Conservation (phyloP, 2,329 filamentous ascomycete genomes). For the Cladophialophora psammophila region DNA sequence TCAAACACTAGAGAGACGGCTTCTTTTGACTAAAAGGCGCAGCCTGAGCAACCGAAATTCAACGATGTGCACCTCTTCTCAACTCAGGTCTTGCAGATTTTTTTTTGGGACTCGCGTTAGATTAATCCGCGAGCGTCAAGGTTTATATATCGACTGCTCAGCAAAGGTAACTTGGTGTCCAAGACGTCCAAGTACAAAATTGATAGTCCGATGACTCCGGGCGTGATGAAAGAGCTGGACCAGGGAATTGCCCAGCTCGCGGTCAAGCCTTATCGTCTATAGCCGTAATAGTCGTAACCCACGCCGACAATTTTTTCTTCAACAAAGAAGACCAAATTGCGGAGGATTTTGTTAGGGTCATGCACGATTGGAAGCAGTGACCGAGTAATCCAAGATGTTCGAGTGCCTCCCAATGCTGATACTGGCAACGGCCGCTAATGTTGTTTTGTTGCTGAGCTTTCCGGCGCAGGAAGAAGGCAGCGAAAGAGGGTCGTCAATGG, state of each 20-base stretch:
- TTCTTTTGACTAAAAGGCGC: neutral
- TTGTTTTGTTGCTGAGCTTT: constrained; percentile 13
- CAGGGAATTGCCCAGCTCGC: neutral
- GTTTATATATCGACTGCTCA: neutral
- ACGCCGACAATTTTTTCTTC: constrained; percentile 29
- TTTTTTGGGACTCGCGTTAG: neutral
- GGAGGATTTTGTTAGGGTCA: constrained; percentile 8
- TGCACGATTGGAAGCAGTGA: constrained; percentile 11
- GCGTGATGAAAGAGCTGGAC: neutral
- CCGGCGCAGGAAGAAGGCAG: constrained; percentile 15
- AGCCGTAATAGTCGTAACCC: neutral
- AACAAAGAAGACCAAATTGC: constrained; percentile 33
- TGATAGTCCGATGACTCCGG: constrained; percentile 1
- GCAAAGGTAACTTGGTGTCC: neutral
- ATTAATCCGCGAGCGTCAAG: neutral
- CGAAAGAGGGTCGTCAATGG: constrained; percentile 25
- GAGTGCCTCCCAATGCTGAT: constrained; percentile 16
- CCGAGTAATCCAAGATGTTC: constrained; percentile 11
- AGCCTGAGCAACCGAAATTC: constrained; percentile 5
- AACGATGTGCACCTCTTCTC: constrained; percentile 23
- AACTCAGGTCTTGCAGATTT: neutral
- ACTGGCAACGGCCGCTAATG: neutral
- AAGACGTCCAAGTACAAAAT: neutral
- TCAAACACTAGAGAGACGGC: neutral
- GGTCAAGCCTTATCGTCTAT: constrained; percentile 16